Evolutionary conservation across 208 protist species (phyloP), one percentile per base, ranked within the genome.

Genomic region (Trichomonas vaginalis): DNA sequence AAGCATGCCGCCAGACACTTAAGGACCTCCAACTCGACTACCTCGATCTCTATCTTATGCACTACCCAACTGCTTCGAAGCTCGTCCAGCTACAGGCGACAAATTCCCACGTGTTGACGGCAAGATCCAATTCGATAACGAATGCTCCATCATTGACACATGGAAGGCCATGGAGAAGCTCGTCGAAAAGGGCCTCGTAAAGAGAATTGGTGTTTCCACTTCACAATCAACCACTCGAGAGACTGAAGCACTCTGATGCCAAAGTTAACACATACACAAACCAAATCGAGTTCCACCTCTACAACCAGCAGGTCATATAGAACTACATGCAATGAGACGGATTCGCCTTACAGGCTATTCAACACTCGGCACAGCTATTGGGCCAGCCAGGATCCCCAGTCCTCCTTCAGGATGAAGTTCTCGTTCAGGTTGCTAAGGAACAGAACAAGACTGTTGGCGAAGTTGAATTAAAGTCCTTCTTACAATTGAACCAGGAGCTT

Each of bases 1-100:
- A 6, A 61, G 88, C 88, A 35, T 48, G 27, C 49, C 15, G 40
- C 45, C 14, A 70, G 15, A 95, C 88, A 95, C 47, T 95, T 17
- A 51, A 70, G 35, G 88, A 95, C 9, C 47, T 95, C 17, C 42
- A 95, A 40, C 49, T 95, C 12, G 96, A 97, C 6, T 99, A 99
- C 96, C 80, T 99, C 40, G 98, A 99, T 96, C 97, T 98, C 21
- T 99, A 98, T 96, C 97, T 99, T 27, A 98, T 99, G 56, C 98
- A 99, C 96, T 99, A 98, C 97, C 98, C 98, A 17, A 96, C 97
- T 9, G 62, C 97, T 10, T 97, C 97, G 83, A 62, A 97, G 80
- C 45, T 96, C n/a, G 46, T 15, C 47, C 62, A 1, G 27, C 80
- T 37, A 95, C 56, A 61, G 37, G 45, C 6, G 82, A 88, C 12